Evolutionary conservation across 129 eudicot species (phyloP).

Genomic region (Centella asiatica): DNA sequence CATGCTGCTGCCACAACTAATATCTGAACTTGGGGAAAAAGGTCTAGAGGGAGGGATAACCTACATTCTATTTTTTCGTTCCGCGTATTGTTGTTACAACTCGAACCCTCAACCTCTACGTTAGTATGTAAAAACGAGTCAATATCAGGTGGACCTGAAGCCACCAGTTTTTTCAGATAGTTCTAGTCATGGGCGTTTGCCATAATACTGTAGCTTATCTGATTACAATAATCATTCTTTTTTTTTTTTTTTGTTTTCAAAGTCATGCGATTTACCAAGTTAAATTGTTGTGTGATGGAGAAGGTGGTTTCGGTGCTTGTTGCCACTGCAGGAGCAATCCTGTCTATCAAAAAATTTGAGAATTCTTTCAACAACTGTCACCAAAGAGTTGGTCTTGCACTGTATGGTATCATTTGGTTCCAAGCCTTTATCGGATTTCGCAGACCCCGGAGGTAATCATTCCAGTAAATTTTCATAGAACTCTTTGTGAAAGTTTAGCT

Average conservation of each 20-base stretch:
- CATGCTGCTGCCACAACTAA: not conserved
- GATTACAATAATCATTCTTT: not conserved
- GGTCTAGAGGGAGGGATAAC: no score
- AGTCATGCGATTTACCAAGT: not conserved
- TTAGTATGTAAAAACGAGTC: no score
- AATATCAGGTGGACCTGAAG: no score
- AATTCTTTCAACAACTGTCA: slow-evolving; percentile 57
- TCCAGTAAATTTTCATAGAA: not conserved
- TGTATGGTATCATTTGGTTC: slow-evolving; percentile 50
- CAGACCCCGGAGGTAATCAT: slow-evolving; percentile 48
- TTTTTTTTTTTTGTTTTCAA: no score
- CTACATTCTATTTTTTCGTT: no score
- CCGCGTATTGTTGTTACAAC: no score
- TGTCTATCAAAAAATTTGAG: slow-evolving; percentile 56
- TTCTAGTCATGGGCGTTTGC: no score
- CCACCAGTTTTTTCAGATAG: no score
- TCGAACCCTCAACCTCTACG: no score
- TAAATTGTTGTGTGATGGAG: not conserved
- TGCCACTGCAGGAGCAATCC: slow-evolving; percentile 52
- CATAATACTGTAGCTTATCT: not conserved
- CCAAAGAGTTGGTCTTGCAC: slow-evolving; percentile 63
- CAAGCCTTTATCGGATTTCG: slow-evolving; percentile 48
- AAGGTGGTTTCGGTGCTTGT: slow-evolving; percentile 54
- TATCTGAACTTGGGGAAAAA: no score
- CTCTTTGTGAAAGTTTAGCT: no score